These are phyloP conservation scores for Parasarocladium wereldwijsianum DNA, from an alignment of 2,329 filamentous ascomycete genomes.

Conservation along the genomic window DNA sequence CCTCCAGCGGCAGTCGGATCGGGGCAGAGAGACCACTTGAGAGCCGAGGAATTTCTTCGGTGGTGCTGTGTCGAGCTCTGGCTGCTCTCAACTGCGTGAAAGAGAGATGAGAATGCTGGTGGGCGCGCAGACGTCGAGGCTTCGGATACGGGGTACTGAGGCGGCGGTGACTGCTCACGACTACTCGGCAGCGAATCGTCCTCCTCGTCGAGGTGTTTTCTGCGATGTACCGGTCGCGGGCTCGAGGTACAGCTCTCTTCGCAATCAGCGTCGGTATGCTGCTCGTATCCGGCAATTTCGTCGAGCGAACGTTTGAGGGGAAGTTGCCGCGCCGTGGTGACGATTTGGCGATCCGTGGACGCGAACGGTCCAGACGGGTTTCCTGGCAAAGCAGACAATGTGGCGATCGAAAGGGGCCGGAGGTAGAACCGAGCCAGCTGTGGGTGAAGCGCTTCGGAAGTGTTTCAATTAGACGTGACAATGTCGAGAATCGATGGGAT, in stretches of 20 bases:
- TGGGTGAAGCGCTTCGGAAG: no score
- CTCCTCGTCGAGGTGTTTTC: conserved; percentile 11
- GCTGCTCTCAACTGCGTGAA: conserved; percentile 18
- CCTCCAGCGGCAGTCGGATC: conserved; percentile 3
- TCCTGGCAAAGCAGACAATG: conserved; percentile 17
- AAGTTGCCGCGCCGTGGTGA: no score
- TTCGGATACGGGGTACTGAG: conserved; percentile 43
- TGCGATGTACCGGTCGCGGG: conserved; percentile 7
- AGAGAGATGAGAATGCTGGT: conserved; percentile 48
- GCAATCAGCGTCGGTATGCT: no score
- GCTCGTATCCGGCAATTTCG: conserved; percentile 14
- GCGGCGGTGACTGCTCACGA: conserved; percentile 36
- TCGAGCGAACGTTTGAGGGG: conserved; percentile 14
- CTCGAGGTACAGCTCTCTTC: no score
- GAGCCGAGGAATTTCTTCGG: no score
- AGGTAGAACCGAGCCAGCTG: background rate
- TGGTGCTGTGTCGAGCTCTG: conserved; percentile 6
- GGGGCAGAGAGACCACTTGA: no score
- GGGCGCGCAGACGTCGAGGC: conserved; percentile 36
- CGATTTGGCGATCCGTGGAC: no score
- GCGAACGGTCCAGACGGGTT: conserved; percentile 11
- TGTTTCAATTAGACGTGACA: no score
- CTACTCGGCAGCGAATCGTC: conserved; percentile 11
- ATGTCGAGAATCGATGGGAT: no score
- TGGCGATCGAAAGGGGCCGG: conserved; percentile 21